phyloP scores from a whole-genome alignment of 1,284 basidiomycete species.

The Cutaneotrichosporon sp. region DNA sequence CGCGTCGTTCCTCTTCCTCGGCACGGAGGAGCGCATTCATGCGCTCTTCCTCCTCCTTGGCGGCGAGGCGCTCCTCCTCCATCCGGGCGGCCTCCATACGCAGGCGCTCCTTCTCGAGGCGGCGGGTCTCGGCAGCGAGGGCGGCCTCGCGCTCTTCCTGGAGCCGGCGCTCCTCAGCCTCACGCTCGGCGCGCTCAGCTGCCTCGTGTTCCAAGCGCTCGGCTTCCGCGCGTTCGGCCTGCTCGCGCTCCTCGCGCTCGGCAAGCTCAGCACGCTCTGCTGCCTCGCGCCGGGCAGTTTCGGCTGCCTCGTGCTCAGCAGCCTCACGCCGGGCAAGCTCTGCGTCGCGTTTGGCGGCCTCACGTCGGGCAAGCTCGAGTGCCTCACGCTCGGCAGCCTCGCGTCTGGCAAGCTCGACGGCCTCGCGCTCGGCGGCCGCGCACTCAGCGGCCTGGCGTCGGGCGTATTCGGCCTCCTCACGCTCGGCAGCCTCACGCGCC shows the following conservation, averaged over 20 bases:
- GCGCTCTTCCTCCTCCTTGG: conserved; percentile 16
- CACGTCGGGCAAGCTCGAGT: neutral
- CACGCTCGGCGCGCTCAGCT: neutral
- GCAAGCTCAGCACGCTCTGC: neutral
- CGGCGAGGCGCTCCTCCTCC: conserved; percentile 6
- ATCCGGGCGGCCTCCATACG: neutral
- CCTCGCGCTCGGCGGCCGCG: neutral
- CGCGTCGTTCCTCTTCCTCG: conserved; percentile 2
- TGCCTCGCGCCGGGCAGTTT: neutral
- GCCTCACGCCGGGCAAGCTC: no score
- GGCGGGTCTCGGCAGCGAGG: neutral
- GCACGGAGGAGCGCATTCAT: conserved; percentile 5
- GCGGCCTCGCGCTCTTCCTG: neutral
- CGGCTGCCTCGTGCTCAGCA: neutral
- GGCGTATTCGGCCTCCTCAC: neutral
- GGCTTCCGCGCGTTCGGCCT: neutral
- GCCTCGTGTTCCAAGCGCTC: neutral
- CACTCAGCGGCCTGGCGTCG: no score
- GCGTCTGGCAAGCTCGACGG: no score
- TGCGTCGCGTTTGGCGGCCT: neutral
- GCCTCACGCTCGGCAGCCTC: neutral
- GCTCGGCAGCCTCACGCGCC: neutral
- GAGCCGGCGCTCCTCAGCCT: neutral
- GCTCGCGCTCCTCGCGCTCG: neutral
- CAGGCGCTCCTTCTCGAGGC: conserved; percentile 8